Evolutionary conservation across 1,284 basidiomycete genomes (phyloP).

Genomic region (Tetrapyrgos nigripes): DNA sequence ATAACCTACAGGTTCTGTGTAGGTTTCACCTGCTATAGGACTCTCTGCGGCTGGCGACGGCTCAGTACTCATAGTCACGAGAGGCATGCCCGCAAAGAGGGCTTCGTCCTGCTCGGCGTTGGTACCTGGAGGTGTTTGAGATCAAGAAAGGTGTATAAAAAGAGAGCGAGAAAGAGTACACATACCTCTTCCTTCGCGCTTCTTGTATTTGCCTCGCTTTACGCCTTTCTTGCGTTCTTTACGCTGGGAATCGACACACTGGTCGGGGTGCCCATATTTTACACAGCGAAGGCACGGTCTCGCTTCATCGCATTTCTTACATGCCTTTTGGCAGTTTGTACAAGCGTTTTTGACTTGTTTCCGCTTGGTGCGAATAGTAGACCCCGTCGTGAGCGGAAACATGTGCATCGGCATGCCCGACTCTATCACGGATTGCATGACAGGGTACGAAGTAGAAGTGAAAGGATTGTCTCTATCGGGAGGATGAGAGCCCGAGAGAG

Average conservation of each 20-base stretch:
- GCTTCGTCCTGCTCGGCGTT: slow-evolving; percentile 51
- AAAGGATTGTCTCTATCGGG: slow-evolving; percentile 1
- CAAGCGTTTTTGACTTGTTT: slow-evolving; percentile 92
- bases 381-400: slow-evolving; percentile 34
- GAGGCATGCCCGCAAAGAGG: slow-evolving; percentile 48
- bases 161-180: slow-evolving; percentile 23
- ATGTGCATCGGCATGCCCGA: slow-evolving; percentile 19
- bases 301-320: slow-evolving; percentile 91
- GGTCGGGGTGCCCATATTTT: slow-evolving; percentile 83
- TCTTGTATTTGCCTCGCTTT: slow-evolving; percentile 92
- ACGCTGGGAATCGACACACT: slow-evolving; percentile 81
- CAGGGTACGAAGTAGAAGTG: slow-evolving; percentile 2
- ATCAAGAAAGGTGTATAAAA: slow-evolving; percentile 25
- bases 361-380: slow-evolving; percentile 72
- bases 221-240: slow-evolving; percentile 88
- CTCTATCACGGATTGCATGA: slow-evolving; percentile 11
- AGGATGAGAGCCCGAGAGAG: slow-evolving; percentile 1
- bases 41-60: slow-evolving; percentile 42
- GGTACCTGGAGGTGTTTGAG: slow-evolving; percentile 60
- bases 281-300: slow-evolving; percentile 87
- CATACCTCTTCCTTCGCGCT: slow-evolving; percentile 86
- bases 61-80: slow-evolving; percentile 49
- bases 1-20: slow-evolving; percentile 47
- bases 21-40: not conserved
- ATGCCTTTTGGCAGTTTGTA: slow-evolving; percentile 88